Evolutionary conservation across 23 red algal genomes (phyloP).

Genomic region (Gracilariopsis chorda): DNA sequence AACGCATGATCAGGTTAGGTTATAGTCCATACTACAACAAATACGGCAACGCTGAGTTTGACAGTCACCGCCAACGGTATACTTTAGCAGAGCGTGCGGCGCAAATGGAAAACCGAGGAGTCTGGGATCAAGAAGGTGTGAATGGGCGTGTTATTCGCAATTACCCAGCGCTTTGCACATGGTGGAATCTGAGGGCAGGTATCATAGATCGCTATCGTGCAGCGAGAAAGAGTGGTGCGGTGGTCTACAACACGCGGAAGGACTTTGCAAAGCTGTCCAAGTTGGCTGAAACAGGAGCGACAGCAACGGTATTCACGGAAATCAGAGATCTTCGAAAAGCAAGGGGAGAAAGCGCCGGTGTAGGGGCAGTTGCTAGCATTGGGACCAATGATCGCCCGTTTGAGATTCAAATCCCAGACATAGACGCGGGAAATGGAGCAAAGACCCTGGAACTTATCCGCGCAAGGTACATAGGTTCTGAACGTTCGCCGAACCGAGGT

Average conservation of each 20-base stretch:
- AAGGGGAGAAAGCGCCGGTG: neutral
- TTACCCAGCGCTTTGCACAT: neutral
- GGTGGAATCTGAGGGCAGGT: slow-evolving; percentile 19
- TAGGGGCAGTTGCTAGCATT: neutral
- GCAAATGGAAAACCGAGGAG: slow-evolving; percentile 10
- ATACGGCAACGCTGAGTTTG: slow-evolving; percentile 36
- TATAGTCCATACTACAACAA: slow-evolving; percentile 21
- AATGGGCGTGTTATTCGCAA: neutral
- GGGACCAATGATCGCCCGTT: neutral
- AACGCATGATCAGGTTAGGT: slow-evolving; percentile 25
- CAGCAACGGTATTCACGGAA: slow-evolving; percentile 19
- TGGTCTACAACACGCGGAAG: neutral
- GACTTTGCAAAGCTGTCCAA: neutral
- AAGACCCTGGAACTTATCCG: neutral
- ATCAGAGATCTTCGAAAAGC: neutral
- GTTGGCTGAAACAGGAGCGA: neutral
- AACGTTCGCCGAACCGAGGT: neutral
- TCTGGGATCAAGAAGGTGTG: slow-evolving; percentile 21
- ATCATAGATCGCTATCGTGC: slow-evolving; percentile 13
- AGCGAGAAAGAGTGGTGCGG: neutral
- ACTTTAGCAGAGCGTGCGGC: slow-evolving; percentile 17
- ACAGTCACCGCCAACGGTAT: neutral
- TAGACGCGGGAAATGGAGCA: neutral
- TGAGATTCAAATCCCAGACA: neutral
- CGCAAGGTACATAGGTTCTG: neutral